These are phyloP conservation scores for Acacia acuminata DNA, from an alignment of 306 rosid species.

Conservation along the genomic window DNA sequence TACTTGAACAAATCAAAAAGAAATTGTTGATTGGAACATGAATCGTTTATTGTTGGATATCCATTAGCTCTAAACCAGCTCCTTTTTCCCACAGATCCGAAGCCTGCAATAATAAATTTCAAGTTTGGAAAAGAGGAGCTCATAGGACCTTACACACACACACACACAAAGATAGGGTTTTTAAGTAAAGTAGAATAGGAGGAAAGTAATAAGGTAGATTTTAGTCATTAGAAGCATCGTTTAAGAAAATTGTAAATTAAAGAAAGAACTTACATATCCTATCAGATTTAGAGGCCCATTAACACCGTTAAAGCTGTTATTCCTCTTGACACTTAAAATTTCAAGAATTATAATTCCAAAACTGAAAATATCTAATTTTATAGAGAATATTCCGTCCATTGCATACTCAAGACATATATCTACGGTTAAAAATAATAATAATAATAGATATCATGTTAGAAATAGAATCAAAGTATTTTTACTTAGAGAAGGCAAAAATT, in stretches of 20 bases:
- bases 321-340: conserved; percentile 36
- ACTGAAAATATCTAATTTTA: not conserved
- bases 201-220: too few relatives aligned
- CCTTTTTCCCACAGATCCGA: too few relatives aligned
- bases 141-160: not conserved
- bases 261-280: not conserved
- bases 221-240: not conserved
- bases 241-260: not conserved
- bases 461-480: not conserved
- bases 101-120: too few relatives aligned
- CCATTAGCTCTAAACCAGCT: too few relatives aligned
- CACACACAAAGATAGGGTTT: too few relatives aligned
- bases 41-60: not conserved
- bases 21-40: conserved; percentile 11
- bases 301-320: not conserved
- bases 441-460: not conserved
- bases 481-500: not conserved
- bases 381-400: not conserved
- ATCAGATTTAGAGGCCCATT: not conserved
- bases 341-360: conserved; percentile 16
- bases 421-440: not conserved
- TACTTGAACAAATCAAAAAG: conserved; percentile 29
- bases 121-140: too few relatives aligned
- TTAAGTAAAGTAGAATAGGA: too few relatives aligned
- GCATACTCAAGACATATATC: not conserved